Conservation (phyloP, 768 basidiomycete species). For the Hortiboletus campestris region DNA sequence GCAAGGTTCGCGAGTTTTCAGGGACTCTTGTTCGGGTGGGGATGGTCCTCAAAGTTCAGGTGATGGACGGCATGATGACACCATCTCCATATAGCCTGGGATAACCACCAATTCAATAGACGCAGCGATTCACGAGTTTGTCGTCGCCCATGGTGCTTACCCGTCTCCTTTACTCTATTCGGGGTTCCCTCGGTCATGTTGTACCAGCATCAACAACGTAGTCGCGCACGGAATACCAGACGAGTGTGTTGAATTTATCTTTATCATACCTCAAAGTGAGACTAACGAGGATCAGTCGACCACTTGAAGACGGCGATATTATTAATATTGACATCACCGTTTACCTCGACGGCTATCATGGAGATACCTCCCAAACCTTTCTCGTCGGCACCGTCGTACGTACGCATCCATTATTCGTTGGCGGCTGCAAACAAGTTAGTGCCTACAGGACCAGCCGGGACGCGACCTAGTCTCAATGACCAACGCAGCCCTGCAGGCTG, state of each 20-base stretch:
- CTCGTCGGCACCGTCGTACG: slow-evolving; percentile 74
- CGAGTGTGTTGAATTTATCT: slow-evolving; percentile 50
- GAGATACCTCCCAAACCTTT: slow-evolving; percentile 86
- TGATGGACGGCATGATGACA: neutral
- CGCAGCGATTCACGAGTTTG: slow-evolving; percentile 65
- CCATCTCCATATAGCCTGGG: slow-evolving; percentile 47
- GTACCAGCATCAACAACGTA: slow-evolving; percentile 82
- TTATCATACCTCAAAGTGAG: neutral
- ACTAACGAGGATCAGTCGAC: slow-evolving; percentile 55
- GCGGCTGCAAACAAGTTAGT: neutral
- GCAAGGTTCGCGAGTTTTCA: slow-evolving; percentile 53
- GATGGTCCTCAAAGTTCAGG: neutral
- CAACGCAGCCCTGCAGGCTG: slow-evolving; percentile 61
- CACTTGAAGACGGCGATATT: slow-evolving; percentile 79
- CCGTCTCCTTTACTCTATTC: slow-evolving; percentile 81
- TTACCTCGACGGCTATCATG: slow-evolving; percentile 81
- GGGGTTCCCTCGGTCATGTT: slow-evolving; percentile 49
- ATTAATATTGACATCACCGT: slow-evolving; percentile 88
- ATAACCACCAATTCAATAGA: slow-evolving; percentile 78
- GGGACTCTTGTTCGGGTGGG: slow-evolving; percentile 52
- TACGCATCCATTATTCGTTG: slow-evolving; percentile 2
- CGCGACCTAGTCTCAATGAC: slow-evolving; percentile 62
- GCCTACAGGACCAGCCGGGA: slow-evolving; percentile 65
- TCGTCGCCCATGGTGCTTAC: slow-evolving; percentile 69
- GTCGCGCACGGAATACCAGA: slow-evolving; percentile 90